Conservation (phyloP, 306 rosid genomes). For the Mimosa bimucronata region DNA sequence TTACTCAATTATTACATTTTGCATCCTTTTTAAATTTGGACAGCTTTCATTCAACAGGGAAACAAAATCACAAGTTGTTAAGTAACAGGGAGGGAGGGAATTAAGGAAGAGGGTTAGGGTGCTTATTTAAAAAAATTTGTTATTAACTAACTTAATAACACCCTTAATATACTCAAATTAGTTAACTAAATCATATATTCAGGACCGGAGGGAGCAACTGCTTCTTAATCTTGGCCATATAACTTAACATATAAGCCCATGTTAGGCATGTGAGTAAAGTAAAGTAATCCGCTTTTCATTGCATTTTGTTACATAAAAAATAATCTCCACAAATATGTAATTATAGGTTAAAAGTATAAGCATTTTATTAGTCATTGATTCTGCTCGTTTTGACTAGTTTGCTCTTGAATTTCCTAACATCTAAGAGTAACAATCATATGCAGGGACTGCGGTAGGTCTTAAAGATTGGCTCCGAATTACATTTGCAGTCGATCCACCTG, state of each 20-base stretch:
- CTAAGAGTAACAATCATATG: constrained; percentile 14
- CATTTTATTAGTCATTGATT: not conserved
- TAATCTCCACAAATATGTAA: not conserved
- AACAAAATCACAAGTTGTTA: too few relatives aligned
- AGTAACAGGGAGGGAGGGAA: too few relatives aligned
- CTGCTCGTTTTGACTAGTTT: constrained; percentile 20
- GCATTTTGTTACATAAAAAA: constrained; percentile 6
- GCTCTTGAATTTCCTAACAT: constrained; percentile 19
- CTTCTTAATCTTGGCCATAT: not conserved
- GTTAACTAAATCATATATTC: too few relatives aligned
- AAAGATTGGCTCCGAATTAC: constrained; percentile 60
- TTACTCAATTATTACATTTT: constrained; percentile 5
- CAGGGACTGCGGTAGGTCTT: constrained; percentile 61
- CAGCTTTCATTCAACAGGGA: not conserved
- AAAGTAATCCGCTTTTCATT: not conserved
- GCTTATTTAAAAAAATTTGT: too few relatives aligned
- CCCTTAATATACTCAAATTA: too few relatives aligned
- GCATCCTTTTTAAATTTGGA: constrained; percentile 2
- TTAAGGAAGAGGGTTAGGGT: too few relatives aligned
- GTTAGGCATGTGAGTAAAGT: not conserved
- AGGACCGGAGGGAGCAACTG: too few relatives aligned
- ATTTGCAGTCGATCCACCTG: constrained; percentile 53
- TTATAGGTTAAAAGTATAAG: constrained; percentile 6
- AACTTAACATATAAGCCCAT: not conserved
- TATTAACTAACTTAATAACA: too few relatives aligned